These are phyloP conservation scores for Murraya paniculata DNA, from an alignment of 345 rosid genomes.

Conservation along the genomic window DNA sequence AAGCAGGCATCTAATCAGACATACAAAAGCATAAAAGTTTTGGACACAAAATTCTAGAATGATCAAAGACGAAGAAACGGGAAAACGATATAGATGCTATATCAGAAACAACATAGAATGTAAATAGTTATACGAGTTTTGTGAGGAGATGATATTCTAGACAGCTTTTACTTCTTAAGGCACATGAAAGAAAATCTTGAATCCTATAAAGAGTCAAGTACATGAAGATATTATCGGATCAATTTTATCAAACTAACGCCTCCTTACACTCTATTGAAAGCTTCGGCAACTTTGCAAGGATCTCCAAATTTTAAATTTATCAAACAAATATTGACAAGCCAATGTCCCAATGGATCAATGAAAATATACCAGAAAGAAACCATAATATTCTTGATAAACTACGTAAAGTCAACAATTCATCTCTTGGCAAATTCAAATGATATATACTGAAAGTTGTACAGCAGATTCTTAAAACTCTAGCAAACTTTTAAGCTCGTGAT, in stretches of 20 bases:
- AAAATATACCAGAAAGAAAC: not conserved
- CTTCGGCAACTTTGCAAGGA: not conserved
- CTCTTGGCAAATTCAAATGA: not conserved
- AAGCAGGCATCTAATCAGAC: not conserved
- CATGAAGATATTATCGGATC: not conserved
- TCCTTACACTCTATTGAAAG: not conserved
- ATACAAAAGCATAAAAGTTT: not conserved
- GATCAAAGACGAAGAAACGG: not conserved
- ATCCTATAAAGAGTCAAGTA: not conserved
- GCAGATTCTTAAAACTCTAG: no score
- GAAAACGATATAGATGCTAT: not conserved
- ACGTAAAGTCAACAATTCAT: not conserved
- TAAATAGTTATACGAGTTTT: not conserved
- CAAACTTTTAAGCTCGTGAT: not conserved
- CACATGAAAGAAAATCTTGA: not conserved
- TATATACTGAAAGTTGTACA: no score
- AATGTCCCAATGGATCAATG: not conserved
- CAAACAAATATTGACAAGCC: not conserved
- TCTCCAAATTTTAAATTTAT: not conserved
- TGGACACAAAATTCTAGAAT: not conserved
- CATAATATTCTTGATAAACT: not conserved
- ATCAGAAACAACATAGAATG: not conserved
- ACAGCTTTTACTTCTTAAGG: not conserved
- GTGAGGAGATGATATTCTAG: not conserved
- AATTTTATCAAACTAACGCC: not conserved